phyloP scores from a whole-genome alignment of 257 asterid species.

The Verbena officinalis region DNA sequence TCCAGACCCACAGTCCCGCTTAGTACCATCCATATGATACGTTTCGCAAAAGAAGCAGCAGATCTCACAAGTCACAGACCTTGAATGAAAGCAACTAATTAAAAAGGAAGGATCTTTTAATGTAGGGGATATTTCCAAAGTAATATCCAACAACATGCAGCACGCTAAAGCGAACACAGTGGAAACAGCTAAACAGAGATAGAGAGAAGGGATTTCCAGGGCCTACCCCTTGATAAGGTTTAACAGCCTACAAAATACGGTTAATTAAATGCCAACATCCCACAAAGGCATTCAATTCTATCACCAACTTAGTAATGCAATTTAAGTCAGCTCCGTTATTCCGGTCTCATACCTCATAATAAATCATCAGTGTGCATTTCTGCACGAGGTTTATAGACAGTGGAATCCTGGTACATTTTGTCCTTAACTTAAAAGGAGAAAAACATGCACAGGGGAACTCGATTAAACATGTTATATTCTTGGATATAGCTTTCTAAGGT shows the following conservation, averaged over 20 bases:
- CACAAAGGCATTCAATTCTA: conserved; percentile 8
- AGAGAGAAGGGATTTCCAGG: too few relatives aligned
- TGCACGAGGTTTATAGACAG: background rate
- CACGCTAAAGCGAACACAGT: too few relatives aligned
- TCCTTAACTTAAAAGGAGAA: background rate
- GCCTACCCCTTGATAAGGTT: too few relatives aligned
- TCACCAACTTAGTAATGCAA: conserved; percentile 35
- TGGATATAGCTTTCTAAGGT: background rate
- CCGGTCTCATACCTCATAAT: conserved; percentile 9
- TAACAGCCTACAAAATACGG: background rate
- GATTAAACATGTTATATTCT: background rate
- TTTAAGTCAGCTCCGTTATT: conserved; percentile 22
- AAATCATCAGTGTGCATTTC: conserved; percentile 13
- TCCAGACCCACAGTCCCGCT: conserved; percentile 6
- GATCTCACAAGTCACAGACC: too few relatives aligned
- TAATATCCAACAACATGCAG: background rate
- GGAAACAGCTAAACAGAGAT: too few relatives aligned
- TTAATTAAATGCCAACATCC: conserved; percentile 6
- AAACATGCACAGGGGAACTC: background rate
- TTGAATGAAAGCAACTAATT: too few relatives aligned
- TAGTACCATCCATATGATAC: background rate
- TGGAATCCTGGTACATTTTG: conserved; percentile 3
- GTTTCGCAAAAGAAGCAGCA: background rate
- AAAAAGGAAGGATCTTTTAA: conserved; percentile 27
- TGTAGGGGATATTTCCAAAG: conserved; percentile 6